Percentiles rank a stretch among this genome's conserved stretches.
Conservation (phyloP, 2,329 filamentous ascomycete genomes). For the Phyllosticta capitalensis region DNA sequence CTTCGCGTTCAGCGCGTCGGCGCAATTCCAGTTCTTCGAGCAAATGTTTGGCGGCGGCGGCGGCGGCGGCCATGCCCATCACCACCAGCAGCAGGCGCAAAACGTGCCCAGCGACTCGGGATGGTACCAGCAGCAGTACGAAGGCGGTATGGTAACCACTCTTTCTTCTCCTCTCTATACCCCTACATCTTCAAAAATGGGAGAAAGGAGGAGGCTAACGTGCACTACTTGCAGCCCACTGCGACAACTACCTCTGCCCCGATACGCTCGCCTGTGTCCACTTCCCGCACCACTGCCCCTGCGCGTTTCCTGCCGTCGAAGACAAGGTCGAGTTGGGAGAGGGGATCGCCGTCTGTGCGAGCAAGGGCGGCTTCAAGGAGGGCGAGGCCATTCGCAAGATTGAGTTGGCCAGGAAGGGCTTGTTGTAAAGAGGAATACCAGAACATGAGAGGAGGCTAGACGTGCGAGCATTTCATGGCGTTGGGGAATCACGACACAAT, state of each 20-base stretch:
- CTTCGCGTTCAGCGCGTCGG: slow-evolving; percentile 54
- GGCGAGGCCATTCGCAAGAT: slow-evolving; percentile 67
- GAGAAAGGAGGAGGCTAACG: not conserved
- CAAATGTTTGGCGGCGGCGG: slow-evolving; percentile 77
- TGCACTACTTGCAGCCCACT: slow-evolving; percentile 51
- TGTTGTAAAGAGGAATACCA: slow-evolving; percentile 43
- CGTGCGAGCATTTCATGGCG: not conserved
- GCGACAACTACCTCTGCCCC: slow-evolving; percentile 89
- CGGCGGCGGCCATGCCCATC: slow-evolving; percentile 45
- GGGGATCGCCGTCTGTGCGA: slow-evolving; percentile 63
- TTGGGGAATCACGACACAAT: not conserved
- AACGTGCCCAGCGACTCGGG: slow-evolving; percentile 77
- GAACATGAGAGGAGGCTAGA: not conserved
- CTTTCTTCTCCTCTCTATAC: not conserved
- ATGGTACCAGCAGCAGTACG: slow-evolving; percentile 67
- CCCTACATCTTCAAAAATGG: not conserved
- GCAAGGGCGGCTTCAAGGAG: slow-evolving; percentile 62
- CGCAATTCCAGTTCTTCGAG: slow-evolving; percentile 96
- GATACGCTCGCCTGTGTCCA: slow-evolving; percentile 91
- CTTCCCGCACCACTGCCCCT: slow-evolving; percentile 95
- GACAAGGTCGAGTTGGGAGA: slow-evolving; percentile 62
- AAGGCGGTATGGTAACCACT: slow-evolving; percentile 44
- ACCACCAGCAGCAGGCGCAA: slow-evolving; percentile 52
- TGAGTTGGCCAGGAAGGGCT: slow-evolving; percentile 68
- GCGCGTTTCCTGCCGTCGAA: slow-evolving; percentile 60